Conservation (phyloP, 1,139 yeast species). For the Geotrichum cucujoidarum region DNA sequence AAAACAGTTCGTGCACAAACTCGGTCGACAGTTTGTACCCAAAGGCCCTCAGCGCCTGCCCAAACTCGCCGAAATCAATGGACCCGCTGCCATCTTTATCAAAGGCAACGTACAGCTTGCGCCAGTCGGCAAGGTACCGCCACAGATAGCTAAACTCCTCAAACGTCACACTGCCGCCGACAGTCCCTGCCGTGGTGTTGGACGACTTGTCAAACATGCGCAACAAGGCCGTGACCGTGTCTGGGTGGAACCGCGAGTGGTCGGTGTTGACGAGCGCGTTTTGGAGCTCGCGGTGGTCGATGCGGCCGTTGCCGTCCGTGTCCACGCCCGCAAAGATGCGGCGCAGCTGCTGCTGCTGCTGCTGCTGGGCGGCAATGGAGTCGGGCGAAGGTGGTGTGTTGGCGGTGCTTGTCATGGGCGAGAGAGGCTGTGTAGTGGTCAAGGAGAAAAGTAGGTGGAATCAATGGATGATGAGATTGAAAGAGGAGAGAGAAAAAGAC, state of each 20-base stretch:
- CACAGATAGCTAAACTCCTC: conserved; percentile 67
- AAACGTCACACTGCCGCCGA: conserved; percentile 48
- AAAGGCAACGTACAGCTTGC: conserved; percentile 58
- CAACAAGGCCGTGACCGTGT: conserved; percentile 62
- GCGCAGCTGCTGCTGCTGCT: conserved; percentile 23
- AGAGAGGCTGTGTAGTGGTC: too few species aligned
- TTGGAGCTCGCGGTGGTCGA: conserved; percentile 57
- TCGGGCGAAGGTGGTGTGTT: too few species aligned
- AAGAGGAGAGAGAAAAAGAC: too few species aligned
- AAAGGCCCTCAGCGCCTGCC: conserved; percentile 58
- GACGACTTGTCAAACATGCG: conserved; percentile 56
- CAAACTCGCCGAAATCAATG: conserved; percentile 63
- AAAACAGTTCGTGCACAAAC: conserved; percentile 57
- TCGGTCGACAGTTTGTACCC: conserved; percentile 64
- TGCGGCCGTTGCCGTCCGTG: conserved; percentile 44
- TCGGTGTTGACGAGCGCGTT: conserved; percentile 58
- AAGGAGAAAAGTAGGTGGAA: background rate
- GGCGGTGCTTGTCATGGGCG: too few species aligned
- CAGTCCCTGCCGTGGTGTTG: too few species aligned
- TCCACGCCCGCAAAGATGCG: conserved; percentile 31
- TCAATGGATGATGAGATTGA: background rate
- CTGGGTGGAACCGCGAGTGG: conserved; percentile 56
- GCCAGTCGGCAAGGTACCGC: conserved; percentile 70
- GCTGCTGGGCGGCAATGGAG: too few species aligned
- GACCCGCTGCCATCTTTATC: conserved; percentile 58